Evolutionary conservation across 1,284 basidiomycete genomes (phyloP), one percentile per base, ranked within the genome.

Genomic region (Trametes pubescens): DNA sequence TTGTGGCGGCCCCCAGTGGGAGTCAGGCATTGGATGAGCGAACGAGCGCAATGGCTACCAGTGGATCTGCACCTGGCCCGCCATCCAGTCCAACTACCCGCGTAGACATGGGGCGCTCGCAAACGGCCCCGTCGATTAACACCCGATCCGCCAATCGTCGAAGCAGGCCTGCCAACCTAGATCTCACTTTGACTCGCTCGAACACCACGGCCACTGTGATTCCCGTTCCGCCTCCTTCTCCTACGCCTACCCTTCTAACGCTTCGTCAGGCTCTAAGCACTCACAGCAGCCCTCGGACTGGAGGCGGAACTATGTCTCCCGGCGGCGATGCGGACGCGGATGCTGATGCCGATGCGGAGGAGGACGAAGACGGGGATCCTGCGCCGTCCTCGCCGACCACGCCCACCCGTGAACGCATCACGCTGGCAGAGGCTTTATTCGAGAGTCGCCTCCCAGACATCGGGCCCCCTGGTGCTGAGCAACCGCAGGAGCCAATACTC

Each of bases 21-120:
- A 90, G 90, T 71, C 90, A 89, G 71, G 87, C 88, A 29, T 75
- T 94, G 58, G 92, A 94, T 71, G 92, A 94, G 74, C 85, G 92
- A 34, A 94, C 92, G 0, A 93, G 92, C 73, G 81, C 86, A 16
- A 81, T 80, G 53, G 73, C 73, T 6, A 59, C 80, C n/a, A n/a
- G 29, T 32, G 76, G 77, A 4, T 73, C 80, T 21, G 75, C 74
- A 57, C 65, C 77, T 37, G 72, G 64, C 44, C 46, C 66, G 24
- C 51, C 66, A 46, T 54, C 67, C 24, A 59, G 59, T 44, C 52
- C 56, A 14, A 24, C 61, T 40, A 53, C 47, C 29, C 69, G 67
- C 8, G 40, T 73, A 13, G 72, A 66, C 61, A 78, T 65, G 65
- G 72, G 78, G 22, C 75, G 74, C 44, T 68, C 73, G 5, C 65